Evolutionary conservation across 345 rosid species (phyloP).

Genomic region (Trapa bicornis): DNA sequence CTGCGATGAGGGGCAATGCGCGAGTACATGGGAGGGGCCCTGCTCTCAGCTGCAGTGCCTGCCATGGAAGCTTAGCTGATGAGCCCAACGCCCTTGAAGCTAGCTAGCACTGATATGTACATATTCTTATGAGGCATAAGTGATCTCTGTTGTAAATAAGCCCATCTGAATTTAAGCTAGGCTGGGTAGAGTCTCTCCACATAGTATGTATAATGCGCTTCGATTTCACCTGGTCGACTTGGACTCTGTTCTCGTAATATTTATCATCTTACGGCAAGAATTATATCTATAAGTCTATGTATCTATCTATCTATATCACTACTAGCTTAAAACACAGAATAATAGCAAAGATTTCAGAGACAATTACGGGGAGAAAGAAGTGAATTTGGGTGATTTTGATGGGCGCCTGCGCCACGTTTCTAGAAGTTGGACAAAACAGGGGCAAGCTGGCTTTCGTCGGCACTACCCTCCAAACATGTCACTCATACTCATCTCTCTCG

Average conservation of each 20-base stretch:
- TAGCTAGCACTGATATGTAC: background rate
- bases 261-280: too few species aligned
- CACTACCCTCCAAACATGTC: background rate
- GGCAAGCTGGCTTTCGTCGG: background rate
- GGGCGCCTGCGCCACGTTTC: background rate
- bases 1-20: slow-evolving; percentile 35
- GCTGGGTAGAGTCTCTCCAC: background rate
- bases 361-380: background rate
- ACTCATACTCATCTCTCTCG: background rate
- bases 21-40: slow-evolving; percentile 28
- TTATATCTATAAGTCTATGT: too few species aligned
- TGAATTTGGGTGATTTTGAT: background rate
- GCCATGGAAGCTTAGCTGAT: slow-evolving; percentile 40
- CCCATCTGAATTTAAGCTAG: background rate
- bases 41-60: slow-evolving; percentile 40
- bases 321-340: too few species aligned
- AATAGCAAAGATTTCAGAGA: too few species aligned
- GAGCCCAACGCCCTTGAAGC: background rate
- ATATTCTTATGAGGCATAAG: background rate
- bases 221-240: too few species aligned
- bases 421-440: background rate
- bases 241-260: too few species aligned
- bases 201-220: background rate
- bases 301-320: too few species aligned
- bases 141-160: background rate